A percentile compares a stretch with the other conserved stretches of the same genome.
Evolutionary conservation across 176 grass and related monocot genomes (phyloP).

Genomic region (Oryza punctata): DNA sequence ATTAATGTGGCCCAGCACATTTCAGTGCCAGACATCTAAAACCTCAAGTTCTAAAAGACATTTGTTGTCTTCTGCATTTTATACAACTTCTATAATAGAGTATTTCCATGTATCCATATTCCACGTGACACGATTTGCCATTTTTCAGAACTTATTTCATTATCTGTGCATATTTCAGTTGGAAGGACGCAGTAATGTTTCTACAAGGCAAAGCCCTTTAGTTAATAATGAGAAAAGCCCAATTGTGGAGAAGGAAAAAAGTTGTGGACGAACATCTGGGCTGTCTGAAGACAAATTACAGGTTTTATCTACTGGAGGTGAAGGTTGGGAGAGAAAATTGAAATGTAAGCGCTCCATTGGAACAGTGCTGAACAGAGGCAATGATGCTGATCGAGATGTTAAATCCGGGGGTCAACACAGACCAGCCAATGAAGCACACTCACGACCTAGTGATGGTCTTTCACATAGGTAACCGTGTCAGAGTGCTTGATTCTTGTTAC

Average conservation of each 20-base stretch:
- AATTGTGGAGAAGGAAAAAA: conserved; percentile 71
- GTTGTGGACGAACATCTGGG: conserved; percentile 36
- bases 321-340: conserved; percentile 80
- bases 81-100: background rate
- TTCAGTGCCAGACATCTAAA: background rate
- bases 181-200: conserved; percentile 55
- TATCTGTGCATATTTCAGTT: conserved; percentile 47
- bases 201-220: conserved; percentile 55
- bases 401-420: conserved; percentile 53
- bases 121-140: background rate
- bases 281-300: conserved; percentile 67
- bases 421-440: conserved; percentile 40
- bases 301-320: conserved; percentile 59
- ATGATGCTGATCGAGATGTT: conserved; percentile 55
- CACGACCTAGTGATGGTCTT: conserved; percentile 43
- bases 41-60: background rate
- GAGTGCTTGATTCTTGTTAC: background rate
- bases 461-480: conserved; percentile 35
- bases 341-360: conserved; percentile 75
- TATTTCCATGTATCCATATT: background rate
- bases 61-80: background rate
- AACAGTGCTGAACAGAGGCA: conserved; percentile 68
- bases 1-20: conserved; percentile 15
- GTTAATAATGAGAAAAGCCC: conserved; percentile 56
- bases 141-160: background rate